A percentile compares a stretch with the other conserved stretches of the same genome.
Evolutionary conservation across 768 basidiomycete species (phyloP).

Genomic region (Suillus paluster): DNA sequence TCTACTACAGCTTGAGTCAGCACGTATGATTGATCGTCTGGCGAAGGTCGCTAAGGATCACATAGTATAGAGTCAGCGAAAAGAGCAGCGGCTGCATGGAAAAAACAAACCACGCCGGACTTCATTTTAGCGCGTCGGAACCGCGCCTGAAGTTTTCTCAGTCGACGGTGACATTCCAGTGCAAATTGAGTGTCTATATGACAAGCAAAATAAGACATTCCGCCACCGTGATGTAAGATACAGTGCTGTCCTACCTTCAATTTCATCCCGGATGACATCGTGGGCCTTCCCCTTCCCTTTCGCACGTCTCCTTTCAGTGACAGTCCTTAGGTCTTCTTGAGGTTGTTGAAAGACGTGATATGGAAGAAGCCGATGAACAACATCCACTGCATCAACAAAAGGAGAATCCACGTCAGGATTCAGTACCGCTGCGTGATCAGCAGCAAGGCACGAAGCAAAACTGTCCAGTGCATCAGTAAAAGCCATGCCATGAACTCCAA

Average conservation of each 20-base stretch:
- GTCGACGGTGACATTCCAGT: slow-evolving; percentile 64
- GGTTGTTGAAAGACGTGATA: slow-evolving; percentile 85
- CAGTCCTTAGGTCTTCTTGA: slow-evolving; percentile 56
- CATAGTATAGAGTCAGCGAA: slow-evolving; percentile 7
- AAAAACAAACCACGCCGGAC: slow-evolving; percentile 56
- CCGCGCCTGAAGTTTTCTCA: slow-evolving; percentile 56
- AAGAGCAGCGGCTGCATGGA: background rate
- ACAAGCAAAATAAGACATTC: slow-evolving; percentile 11
- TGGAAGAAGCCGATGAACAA: slow-evolving; percentile 71
- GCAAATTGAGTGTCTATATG: slow-evolving; percentile 75
- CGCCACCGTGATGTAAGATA: background rate
- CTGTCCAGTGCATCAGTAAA: slow-evolving; percentile 41
- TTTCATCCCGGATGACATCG: slow-evolving; percentile 50
- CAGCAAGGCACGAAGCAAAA: slow-evolving; percentile 55
- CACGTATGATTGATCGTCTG: slow-evolving; percentile 65
- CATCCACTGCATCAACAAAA: slow-evolving; percentile 65
- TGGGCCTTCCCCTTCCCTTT: slow-evolving; percentile 72
- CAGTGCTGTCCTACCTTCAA: slow-evolving; percentile 48
- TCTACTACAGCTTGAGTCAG: slow-evolving; percentile 70
- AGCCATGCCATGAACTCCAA: background rate
- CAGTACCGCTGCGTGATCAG: slow-evolving; percentile 64
- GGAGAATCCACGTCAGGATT: slow-evolving; percentile 74
- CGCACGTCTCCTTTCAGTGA: slow-evolving; percentile 23
- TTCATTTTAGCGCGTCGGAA: slow-evolving; percentile 59
- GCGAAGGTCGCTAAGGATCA: slow-evolving; percentile 55